Evolutionary conservation across 345 rosid species (phyloP).

Genomic region (Draba incana): DNA sequence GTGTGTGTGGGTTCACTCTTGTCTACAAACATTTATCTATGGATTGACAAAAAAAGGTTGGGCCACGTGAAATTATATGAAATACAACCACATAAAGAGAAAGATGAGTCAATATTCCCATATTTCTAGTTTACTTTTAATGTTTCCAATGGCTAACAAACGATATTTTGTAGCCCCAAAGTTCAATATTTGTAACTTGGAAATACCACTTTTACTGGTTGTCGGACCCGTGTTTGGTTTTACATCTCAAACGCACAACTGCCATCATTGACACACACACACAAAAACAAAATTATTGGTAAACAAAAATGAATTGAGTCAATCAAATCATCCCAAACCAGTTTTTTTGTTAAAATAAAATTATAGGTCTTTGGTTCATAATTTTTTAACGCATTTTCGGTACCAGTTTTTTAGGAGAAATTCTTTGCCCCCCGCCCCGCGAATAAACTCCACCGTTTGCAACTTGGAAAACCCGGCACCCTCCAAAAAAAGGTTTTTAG

Average conservation of each 20-base stretch:
- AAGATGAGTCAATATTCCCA: constrained; percentile 24
- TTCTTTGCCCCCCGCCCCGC: no score
- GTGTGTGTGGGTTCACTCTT: constrained; percentile 40
- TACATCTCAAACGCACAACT: constrained; percentile 14
- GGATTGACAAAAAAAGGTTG: constrained; percentile 37
- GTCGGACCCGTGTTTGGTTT: not conserved
- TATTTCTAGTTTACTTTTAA: constrained; percentile 13
- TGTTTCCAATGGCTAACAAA: constrained; percentile 25
- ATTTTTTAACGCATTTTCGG: not conserved
- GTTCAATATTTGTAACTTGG: not conserved
- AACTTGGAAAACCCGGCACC: not conserved
- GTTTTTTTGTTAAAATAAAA: not conserved
- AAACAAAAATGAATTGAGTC: not conserved
- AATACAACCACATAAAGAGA: constrained; percentile 37
- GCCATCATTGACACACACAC: not conserved
- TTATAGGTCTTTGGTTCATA: not conserved
- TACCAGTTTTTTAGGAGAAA: not conserved
- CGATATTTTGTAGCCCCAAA: constrained; percentile 21
- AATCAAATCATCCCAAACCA: not conserved
- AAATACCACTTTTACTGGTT: not conserved
- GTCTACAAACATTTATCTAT: constrained; percentile 38
- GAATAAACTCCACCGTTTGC: constrained; percentile 3
- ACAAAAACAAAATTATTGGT: not conserved
- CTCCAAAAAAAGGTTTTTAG: not conserved
- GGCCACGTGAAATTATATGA: constrained; percentile 44